phyloP scores from a whole-genome alignment of 371 early-diverging fungal genomes.

The Zychaea mexicana region DNA sequence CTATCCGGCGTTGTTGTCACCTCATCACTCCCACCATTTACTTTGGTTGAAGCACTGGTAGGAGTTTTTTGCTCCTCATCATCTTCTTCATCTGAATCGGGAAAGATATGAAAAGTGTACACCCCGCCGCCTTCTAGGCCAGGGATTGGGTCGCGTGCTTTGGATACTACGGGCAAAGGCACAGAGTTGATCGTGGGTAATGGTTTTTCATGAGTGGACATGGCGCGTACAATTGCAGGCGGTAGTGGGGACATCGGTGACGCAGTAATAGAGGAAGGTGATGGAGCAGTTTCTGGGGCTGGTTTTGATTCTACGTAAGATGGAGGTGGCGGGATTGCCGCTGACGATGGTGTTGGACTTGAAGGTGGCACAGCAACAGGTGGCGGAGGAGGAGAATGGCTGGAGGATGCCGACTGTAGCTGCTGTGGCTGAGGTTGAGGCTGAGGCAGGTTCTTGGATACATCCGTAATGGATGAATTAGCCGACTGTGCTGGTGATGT shows the following conservation, averaged over 20 bases:
- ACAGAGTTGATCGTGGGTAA: background rate
- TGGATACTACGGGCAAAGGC: background rate
- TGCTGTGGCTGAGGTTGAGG: background rate
- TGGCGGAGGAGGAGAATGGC: background rate
- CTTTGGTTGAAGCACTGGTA: too few species aligned
- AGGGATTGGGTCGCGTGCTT: background rate
- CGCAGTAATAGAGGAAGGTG: background rate
- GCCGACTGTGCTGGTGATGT: background rate
- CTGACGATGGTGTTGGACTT: too few species aligned
- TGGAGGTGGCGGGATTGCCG: too few species aligned
- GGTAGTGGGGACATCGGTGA: background rate
- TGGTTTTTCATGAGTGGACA: background rate
- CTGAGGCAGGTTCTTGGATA: too few species aligned
- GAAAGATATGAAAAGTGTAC: constrained; percentile 1
- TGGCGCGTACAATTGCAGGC: background rate
- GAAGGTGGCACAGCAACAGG: too few species aligned
- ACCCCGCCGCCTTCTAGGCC: constrained; percentile 6
- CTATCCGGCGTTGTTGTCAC: constrained; percentile 1
- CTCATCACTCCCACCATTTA: too few species aligned
- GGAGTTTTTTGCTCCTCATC: too few species aligned
- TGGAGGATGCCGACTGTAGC: too few species aligned
- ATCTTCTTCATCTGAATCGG: constrained; percentile 3
- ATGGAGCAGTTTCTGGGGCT: too few species aligned
- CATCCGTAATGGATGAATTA: background rate
- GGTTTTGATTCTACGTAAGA: background rate